Evolutionary conservation across 805 yeast genomes (phyloP).

Genomic region (Metschnikowia dekortorum): DNA sequence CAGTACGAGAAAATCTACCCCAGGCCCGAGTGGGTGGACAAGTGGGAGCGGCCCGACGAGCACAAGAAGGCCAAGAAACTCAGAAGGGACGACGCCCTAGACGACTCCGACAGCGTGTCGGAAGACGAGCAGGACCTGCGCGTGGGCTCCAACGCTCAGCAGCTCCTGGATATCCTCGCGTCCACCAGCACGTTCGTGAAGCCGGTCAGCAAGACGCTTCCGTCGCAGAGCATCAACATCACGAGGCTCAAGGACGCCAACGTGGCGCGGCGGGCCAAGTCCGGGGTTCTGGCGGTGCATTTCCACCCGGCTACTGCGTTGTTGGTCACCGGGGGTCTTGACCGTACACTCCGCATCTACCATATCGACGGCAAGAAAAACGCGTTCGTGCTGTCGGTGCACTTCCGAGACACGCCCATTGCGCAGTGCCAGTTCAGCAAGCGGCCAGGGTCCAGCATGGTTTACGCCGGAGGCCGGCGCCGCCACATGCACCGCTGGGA

Average conservation of each 20-base stretch:
- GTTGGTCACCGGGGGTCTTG: constrained; percentile 88
- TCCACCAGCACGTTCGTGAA: constrained; percentile 36
- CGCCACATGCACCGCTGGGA: constrained; percentile 92
- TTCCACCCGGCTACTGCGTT: constrained; percentile 87
- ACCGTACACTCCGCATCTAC: constrained; percentile 77
- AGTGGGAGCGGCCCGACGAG: constrained; percentile 13
- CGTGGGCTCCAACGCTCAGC: constrained; percentile 23
- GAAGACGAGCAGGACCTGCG: constrained; percentile 21
- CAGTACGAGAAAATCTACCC: constrained; percentile 77
- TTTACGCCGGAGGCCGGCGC: constrained; percentile 88
- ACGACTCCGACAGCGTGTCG: constrained; percentile 14
- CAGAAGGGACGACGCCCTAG: not conserved
- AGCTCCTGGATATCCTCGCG: constrained; percentile 30
- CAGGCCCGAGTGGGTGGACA: constrained; percentile 73
- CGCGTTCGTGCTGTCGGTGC: constrained; percentile 75
- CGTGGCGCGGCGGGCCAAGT: constrained; percentile 56
- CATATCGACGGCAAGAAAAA: constrained; percentile 88
- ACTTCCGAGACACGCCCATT: constrained; percentile 74
- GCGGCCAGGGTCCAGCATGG: constrained; percentile 39
- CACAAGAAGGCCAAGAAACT: not conserved
- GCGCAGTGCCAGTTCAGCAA: constrained; percentile 66
- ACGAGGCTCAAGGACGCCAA: constrained; percentile 87
- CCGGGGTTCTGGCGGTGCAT: constrained; percentile 80
- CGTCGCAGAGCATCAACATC: constrained; percentile 69
- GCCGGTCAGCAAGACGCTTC: constrained; percentile 52